A percentile compares a stretch with the other conserved stretches of the same genome.
phyloP scores from a whole-genome alignment of 176 grass and related monocot species.

The Tillandsia leiboldiana region DNA sequence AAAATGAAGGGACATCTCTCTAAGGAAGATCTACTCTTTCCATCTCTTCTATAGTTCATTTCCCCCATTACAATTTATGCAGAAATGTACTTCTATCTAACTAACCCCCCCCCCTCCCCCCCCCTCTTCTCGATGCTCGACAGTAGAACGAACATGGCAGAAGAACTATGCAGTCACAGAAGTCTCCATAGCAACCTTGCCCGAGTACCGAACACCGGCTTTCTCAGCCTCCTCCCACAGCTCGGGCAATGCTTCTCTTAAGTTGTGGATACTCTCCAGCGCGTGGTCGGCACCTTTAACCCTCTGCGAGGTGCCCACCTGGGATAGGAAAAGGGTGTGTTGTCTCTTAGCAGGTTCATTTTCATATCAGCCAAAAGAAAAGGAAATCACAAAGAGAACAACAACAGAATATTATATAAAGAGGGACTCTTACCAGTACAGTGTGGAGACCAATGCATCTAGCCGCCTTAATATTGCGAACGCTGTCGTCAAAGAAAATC shows the following conservation, averaged over 20 bases:
- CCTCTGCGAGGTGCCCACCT: slow-evolving; percentile 69
- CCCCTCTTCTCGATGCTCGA: not conserved
- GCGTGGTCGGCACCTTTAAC: slow-evolving; percentile 77
- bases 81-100: slow-evolving; percentile 8
- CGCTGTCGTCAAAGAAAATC: slow-evolving; percentile 83
- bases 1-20: not conserved
- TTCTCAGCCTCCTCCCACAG: slow-evolving; percentile 73
- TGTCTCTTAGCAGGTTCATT: not conserved
- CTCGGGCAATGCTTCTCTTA: slow-evolving; percentile 75
- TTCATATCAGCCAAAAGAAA: not conserved
- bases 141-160: too few relatives aligned
- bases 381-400: too few relatives aligned
- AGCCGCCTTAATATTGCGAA: slow-evolving; percentile 66
- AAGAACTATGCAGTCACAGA: slow-evolving; percentile 41
- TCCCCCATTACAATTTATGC: slow-evolving; percentile 7
- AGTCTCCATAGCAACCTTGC: slow-evolving; percentile 66
- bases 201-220: slow-evolving; percentile 43
- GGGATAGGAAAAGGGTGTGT: slow-evolving; percentile 3
- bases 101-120: not conserved
- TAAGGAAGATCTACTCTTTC: not conserved
- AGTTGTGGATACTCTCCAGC: slow-evolving; percentile 74
- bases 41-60: slow-evolving; percentile 1
- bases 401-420: not conserved
- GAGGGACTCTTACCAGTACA: slow-evolving; percentile 37
- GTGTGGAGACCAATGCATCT: slow-evolving; percentile 57